A percentile compares a stretch with the other conserved stretches of the same genome.
Evolutionary conservation across 257 asterid genomes (phyloP).

Genomic region (Jaltomata sinuosa): DNA sequence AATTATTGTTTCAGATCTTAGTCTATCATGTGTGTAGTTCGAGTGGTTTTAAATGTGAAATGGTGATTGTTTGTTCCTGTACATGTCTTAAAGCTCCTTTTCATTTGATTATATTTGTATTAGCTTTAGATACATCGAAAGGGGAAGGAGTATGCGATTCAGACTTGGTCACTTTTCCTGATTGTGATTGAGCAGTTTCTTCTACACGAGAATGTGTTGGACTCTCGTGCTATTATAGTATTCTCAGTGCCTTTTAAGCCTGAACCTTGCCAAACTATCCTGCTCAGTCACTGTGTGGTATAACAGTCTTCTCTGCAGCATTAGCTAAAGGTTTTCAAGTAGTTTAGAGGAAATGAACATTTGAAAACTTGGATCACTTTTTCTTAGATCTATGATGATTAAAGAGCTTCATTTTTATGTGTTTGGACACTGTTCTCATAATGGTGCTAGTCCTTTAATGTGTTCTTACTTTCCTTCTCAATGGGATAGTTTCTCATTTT

Average conservation of each 20-base stretch:
- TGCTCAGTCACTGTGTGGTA: background rate
- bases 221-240: background rate
- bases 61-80: background rate
- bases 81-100: background rate
- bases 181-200: background rate
- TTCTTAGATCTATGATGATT: too few species aligned
- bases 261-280: background rate
- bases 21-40: background rate
- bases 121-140: background rate
- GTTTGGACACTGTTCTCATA: background rate
- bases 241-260: background rate
- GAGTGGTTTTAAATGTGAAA: background rate
- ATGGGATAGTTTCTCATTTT: background rate
- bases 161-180: background rate
- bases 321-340: background rate
- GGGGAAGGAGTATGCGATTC: background rate
- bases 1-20: background rate
- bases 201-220: background rate
- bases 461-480: background rate
- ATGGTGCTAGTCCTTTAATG: background rate
- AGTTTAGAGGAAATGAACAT: background rate
- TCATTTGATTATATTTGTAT: background rate
- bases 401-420: background rate
- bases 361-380: background rate
- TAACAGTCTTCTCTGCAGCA: background rate